Evolutionary conservation across 2,329 filamentous ascomycete species (phyloP), one percentile per base, ranked within the genome.

Genomic region (Dactylellina parvicollis): DNA sequence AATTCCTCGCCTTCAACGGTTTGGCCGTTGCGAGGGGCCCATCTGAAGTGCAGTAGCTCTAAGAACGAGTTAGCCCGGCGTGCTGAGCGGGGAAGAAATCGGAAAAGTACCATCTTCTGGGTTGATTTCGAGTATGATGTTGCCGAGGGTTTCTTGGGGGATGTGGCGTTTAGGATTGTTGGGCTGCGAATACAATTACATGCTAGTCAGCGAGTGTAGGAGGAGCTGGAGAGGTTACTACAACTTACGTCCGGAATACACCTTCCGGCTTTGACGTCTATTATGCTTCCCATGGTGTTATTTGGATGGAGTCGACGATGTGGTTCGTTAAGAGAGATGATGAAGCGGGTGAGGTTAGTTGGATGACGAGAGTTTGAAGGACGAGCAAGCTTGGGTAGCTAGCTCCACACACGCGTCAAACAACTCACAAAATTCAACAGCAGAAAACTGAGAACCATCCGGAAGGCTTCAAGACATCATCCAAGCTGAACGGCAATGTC

Each of bases 21-120:
- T 20, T 89, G 84, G 69, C 87, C 86, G 76, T 85, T 86, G 76
- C 95, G 90, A 78, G 91, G 89, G 76, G 93, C 90, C 96, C 96
- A 99, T 86, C 93, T 97, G 83, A 99, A 96, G 83, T 97, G 93
- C 74, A 96, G 86, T 73, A 99, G 87, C 57, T 97, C 90, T 92
- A 76, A 44, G 32, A 26, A 14, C 49, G n/a, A 20, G 54, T 54
- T 55, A 59, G 36, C n/a, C n/a, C 24, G 50, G 14, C 3, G 22
- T 40, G n/a, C 5, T 14, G 18, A 14, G 34, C n/a, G 14, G 7
- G 42, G 2, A 46, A 24, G 14, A 42, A 26, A 56, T 14, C 22
- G 28, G 36, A 26, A 36, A 18, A 32, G 14, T 65, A 67, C 56
- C 60, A 18, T 72, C 73, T 5, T 66, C 65, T 59, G 20, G 52